Evolutionary conservation across 2,329 filamentous ascomycete genomes (phyloP), one percentile per base, ranked within the genome.

Genomic region (Apiospora arundinis): DNA sequence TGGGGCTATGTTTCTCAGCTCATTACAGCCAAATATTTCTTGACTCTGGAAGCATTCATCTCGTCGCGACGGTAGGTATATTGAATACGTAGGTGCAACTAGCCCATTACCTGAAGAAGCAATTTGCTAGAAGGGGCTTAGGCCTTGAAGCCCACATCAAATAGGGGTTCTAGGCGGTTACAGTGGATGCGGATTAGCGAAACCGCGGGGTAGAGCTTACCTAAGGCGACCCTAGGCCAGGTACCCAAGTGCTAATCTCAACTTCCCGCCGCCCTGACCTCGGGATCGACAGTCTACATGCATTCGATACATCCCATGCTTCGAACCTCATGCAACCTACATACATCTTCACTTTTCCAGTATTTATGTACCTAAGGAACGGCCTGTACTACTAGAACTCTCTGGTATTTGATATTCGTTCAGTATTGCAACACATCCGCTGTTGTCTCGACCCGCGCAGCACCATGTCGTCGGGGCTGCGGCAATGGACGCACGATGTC

Each of bases 401-500:
- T 32, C 6, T 32, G 52, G 37, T 32, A 18, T 60, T 37, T 4
- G 16, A 37, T 9, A n/a, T 52, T 52, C 23, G 37, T 25, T 52
- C 23, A 16, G 8, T 60, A 60, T n/a, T 60, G 28, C 28, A 45
- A 45, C 14, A 45, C 16, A 16, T 45, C 18, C 18, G 18, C 11
- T 32, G 32, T 40, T 40, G 32, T 40, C 18, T n/a, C 32, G 12
- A 63, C 21, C 28, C 56, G 32, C 32, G 37, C 56, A 40, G n/a
- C 9, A 63, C 18, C 56, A 63, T 63, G 56, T 63, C 56, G 56
- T 63, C 56, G 18, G 56, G 56, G 56, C 6, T 63, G 21, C 56
- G 32, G 28, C 56, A 63, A 63, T 63, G 56, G 56, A 40, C 18
- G 32, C 56, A 40, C 74, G 83, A 86, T 76, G 85, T 95, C 70